Evolutionary conservation across 768 basidiomycete species (phyloP).

Genomic region (Mycena latifolia): DNA sequence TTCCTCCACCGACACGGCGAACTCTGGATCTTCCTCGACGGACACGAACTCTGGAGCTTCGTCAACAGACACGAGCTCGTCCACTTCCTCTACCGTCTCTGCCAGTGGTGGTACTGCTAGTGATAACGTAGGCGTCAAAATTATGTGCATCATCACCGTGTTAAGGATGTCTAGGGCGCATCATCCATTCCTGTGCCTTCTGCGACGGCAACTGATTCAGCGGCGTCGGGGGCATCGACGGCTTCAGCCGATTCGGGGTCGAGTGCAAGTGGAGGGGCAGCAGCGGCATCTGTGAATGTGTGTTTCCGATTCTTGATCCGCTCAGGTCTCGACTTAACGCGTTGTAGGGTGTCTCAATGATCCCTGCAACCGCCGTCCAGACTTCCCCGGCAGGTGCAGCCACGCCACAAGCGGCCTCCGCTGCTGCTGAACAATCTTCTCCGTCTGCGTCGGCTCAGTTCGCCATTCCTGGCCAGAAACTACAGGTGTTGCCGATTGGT

Average conservation of each 20-base stretch:
- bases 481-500: slow-evolving; percentile 86
- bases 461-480: slow-evolving; percentile 75
- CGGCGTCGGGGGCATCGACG: slow-evolving; percentile 16
- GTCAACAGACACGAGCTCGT: slow-evolving; percentile 13
- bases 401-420: slow-evolving; percentile 29
- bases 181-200: slow-evolving; percentile 39
- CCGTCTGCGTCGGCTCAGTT: slow-evolving; percentile 59
- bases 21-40: not conserved
- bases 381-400: not conserved
- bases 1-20: slow-evolving; percentile 20
- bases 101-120: slow-evolving; percentile 16
- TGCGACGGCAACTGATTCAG: slow-evolving; percentile 37
- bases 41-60: slow-evolving; percentile 13
- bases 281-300: slow-evolving; percentile 36
- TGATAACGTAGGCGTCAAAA: not conserved
- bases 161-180: slow-evolving; percentile 22
- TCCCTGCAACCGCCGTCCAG: slow-evolving; percentile 25
- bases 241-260: slow-evolving; percentile 35
- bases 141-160: slow-evolving; percentile 28
- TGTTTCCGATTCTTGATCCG: slow-evolving; percentile 5
- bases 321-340: not conserved
- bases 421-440: slow-evolving; percentile 51
- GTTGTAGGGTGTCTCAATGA: slow-evolving; percentile 10
- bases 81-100: slow-evolving; percentile 34
- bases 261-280: slow-evolving; percentile 17